These are phyloP conservation scores for Amoeboaphelidium protococcarum DNA, from an alignment of 371 early-diverging fungal species.

Conservation along the genomic window DNA sequence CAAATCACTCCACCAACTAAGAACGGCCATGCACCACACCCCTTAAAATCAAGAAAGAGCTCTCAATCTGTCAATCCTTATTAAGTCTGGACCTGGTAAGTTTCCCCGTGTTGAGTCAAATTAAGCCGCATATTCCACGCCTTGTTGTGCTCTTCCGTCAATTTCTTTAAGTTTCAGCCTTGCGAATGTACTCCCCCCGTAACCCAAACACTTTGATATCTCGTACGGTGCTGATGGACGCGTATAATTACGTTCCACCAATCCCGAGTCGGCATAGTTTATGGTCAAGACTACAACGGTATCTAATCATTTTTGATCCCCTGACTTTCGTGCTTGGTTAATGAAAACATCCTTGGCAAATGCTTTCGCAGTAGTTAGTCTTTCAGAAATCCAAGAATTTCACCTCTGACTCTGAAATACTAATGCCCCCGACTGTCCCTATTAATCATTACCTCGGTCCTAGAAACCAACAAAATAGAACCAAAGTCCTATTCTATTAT, in stretches of 20 bases:
- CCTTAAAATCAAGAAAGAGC: slow-evolving; percentile 14
- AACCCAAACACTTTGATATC: no score
- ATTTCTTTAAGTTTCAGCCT: no score
- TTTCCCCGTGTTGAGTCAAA: no score
- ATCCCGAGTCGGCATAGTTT: slow-evolving; percentile 43
- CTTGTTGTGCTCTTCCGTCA: no score
- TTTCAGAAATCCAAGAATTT: slow-evolving; percentile 32
- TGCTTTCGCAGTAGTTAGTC: slow-evolving; percentile 15
- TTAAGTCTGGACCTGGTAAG: slow-evolving; percentile 23
- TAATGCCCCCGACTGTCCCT: no score
- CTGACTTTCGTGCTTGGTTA: slow-evolving; percentile 44
- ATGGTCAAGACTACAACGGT: slow-evolving; percentile 43
- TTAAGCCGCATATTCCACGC: no score
- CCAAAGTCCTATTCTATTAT: no score
- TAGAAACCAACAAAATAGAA: no score
- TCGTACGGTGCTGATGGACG: no score
- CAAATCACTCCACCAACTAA: slow-evolving; percentile 28
- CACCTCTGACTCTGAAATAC: slow-evolving; percentile 33
- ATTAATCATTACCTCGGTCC: no score
- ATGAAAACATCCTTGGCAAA: slow-evolving; percentile 30
- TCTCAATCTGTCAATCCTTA: slow-evolving; percentile 17
- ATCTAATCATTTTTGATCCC: slow-evolving; percentile 44
- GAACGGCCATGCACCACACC: slow-evolving; percentile 23
- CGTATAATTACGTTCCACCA: no score
- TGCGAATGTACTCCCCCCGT: no score